Conservation (phyloP, 2,329 filamentous ascomycete genomes). For the Aureobasidium namibiae region DNA sequence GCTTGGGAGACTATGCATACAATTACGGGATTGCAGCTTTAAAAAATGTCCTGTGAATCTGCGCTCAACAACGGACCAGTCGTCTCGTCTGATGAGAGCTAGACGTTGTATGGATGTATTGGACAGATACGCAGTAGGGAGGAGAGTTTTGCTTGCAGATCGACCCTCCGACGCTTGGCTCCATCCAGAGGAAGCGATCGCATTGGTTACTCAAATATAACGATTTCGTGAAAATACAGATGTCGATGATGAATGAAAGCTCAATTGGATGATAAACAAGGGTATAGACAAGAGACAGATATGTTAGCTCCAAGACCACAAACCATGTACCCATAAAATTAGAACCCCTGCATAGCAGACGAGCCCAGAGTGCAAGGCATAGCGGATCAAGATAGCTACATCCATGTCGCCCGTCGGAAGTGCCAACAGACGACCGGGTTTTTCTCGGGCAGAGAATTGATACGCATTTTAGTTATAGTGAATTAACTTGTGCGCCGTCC, state of each 20-base stretch:
- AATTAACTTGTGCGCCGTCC: slow-evolving; percentile 11
- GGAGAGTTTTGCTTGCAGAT: neutral
- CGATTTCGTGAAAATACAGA: neutral
- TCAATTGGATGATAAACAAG: neutral
- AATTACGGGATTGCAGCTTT: neutral
- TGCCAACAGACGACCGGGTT: slow-evolving; percentile 3
- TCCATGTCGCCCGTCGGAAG: slow-evolving; percentile 5
- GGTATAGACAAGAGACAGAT: neutral
- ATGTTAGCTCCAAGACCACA: neutral
- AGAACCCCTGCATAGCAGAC: slow-evolving; percentile 9
- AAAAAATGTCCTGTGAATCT: neutral
- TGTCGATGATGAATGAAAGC: neutral
- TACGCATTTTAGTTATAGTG: slow-evolving; percentile 10
- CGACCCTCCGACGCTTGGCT: neutral
- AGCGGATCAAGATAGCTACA: slow-evolving; percentile 5
- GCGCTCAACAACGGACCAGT: neutral
- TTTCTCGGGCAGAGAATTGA: slow-evolving; percentile 11
- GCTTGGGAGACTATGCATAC: neutral
- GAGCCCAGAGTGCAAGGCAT: neutral
- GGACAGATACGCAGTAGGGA: too few relatives aligned
- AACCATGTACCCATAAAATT: neutral
- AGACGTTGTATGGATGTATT: neutral
- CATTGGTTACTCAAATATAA: neutral
- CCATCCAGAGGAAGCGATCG: neutral
- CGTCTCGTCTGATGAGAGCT: neutral